phyloP scores from a whole-genome alignment of 2,329 filamentous ascomycete species.

The Fusarium ambrosium region DNA sequence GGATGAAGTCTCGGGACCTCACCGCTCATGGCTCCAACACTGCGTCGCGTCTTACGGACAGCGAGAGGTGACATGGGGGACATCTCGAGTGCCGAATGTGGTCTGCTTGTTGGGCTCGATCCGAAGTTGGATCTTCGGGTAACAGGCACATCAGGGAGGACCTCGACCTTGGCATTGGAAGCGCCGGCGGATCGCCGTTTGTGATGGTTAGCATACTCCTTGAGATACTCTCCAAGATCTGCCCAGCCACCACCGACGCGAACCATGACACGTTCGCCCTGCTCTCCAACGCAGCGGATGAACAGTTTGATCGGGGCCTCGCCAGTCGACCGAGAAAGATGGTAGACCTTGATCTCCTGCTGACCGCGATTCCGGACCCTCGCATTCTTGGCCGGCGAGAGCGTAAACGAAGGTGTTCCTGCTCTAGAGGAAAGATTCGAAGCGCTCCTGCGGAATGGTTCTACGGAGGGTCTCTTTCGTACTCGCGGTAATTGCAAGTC shows the following conservation, averaged over 20 bases:
- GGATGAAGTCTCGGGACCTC: slow-evolving; percentile 53
- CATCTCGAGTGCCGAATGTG: slow-evolving; percentile 55
- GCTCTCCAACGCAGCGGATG: slow-evolving; percentile 90
- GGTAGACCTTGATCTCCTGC: slow-evolving; percentile 90
- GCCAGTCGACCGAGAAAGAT: slow-evolving; percentile 86
- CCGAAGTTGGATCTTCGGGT: slow-evolving; percentile 49
- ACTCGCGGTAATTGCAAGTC: slow-evolving; percentile 66
- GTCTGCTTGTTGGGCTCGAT: slow-evolving; percentile 58
- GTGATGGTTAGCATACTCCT: slow-evolving; percentile 94
- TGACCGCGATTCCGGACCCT: slow-evolving; percentile 66
- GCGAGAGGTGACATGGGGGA: slow-evolving; percentile 63
- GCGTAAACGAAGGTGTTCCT: slow-evolving; percentile 75
- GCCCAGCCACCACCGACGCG: slow-evolving; percentile 98
- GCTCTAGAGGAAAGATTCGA: slow-evolving; percentile 69
- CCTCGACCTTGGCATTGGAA: slow-evolving; percentile 68
- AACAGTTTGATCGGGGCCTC: slow-evolving; percentile 94
- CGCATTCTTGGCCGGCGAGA: slow-evolving; percentile 72
- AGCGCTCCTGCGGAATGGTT: slow-evolving; percentile 61
- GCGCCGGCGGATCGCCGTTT: slow-evolving; percentile 73
- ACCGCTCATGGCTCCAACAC: slow-evolving; percentile 53
- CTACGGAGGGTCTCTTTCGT: slow-evolving; percentile 58
- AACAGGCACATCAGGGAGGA: slow-evolving; percentile 55
- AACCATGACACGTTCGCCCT: slow-evolving; percentile 95
- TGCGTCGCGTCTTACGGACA: slow-evolving; percentile 68
- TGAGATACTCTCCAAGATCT: slow-evolving; percentile 93